Conservation (phyloP, 441 rosid genomes). For the Erodium trifolium region DNA sequence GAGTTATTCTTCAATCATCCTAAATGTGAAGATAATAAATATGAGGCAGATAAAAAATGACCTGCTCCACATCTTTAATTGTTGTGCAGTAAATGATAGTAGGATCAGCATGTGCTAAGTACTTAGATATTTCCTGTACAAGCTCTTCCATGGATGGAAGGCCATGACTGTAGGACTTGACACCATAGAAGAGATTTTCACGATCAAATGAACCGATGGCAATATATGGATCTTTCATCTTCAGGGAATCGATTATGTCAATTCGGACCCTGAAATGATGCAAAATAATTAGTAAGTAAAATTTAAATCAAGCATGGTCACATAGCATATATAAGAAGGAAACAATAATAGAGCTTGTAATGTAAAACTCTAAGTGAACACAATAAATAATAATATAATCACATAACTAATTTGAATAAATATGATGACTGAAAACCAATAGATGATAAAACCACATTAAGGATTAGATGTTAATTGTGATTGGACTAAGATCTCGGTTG, state of each 20-base stretch:
- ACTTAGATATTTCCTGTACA: conserved; percentile 37
- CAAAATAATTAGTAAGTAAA: conserved; percentile 2
- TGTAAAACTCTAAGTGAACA: background rate
- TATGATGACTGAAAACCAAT: background rate
- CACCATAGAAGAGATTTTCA: conserved; percentile 44
- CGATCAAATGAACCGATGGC: conserved; percentile 48
- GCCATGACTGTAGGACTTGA: conserved; percentile 31
- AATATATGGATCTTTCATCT: conserved; percentile 37
- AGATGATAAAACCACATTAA: background rate
- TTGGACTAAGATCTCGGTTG: background rate
- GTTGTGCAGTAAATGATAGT: conserved; percentile 43
- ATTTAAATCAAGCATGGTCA: background rate
- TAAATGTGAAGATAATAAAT: background rate
- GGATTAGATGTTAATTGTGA: background rate
- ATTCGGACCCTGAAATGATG: conserved; percentile 31
- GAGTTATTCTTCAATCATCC: background rate
- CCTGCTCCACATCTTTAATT: conserved; percentile 42
- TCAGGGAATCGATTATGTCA: conserved; percentile 36
- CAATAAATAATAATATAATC: background rate
- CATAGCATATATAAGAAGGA: background rate
- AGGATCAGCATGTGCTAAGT: conserved; percentile 24
- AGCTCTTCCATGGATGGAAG: conserved; percentile 30
- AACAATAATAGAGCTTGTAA: background rate
- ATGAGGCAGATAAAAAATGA: conserved; percentile 1
- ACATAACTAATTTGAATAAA: conserved; percentile 1